Percentiles rank a stretch among this genome's conserved stretches.
Conservation (phyloP, 2,329 filamentous ascomycete species). For the Cladosporium sp. region DNA sequence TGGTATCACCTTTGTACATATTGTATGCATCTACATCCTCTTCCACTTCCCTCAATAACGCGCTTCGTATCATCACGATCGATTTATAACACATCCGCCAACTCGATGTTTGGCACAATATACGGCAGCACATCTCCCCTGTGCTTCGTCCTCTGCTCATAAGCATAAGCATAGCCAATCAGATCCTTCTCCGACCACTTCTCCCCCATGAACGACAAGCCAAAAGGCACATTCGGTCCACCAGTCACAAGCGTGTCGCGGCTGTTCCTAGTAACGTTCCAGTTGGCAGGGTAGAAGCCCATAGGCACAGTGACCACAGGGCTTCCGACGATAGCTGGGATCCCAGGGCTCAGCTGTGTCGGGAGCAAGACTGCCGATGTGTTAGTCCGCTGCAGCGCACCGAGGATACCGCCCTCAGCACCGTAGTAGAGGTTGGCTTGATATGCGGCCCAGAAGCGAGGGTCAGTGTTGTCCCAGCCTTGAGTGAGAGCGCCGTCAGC, state of each 20-base stretch:
- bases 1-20: too few relatives aligned
- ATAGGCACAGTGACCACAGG: conserved; percentile 63
- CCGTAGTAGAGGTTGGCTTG: conserved; percentile 52
- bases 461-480: conserved; percentile 54
- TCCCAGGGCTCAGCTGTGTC: conserved; percentile 43
- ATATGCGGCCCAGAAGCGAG: conserved; percentile 55
- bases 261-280: conserved; percentile 41
- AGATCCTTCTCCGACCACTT: conserved; percentile 59
- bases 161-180: conserved; percentile 64
- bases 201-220: conserved; percentile 59
- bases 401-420: conserved; percentile 57
- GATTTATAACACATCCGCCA: conserved; percentile 35
- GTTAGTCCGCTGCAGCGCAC: conserved; percentile 53
- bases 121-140: conserved; percentile 47
- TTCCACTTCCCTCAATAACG: neutral
- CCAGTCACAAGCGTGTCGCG: conserved; percentile 50
- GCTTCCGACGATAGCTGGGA: conserved; percentile 54
- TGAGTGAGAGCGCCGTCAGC: conserved; percentile 49
- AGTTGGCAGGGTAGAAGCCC: conserved; percentile 51
- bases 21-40: neutral
- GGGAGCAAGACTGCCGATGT: conserved; percentile 62
- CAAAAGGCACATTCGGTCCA: conserved; percentile 57
- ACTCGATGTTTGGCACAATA: conserved; percentile 46
- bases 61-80: neutral
- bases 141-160: conserved; percentile 57